These are phyloP conservation scores for Kalaharituber pfeilii DNA, from an alignment of 2,329 filamentous ascomycete species.

Conservation along the genomic window DNA sequence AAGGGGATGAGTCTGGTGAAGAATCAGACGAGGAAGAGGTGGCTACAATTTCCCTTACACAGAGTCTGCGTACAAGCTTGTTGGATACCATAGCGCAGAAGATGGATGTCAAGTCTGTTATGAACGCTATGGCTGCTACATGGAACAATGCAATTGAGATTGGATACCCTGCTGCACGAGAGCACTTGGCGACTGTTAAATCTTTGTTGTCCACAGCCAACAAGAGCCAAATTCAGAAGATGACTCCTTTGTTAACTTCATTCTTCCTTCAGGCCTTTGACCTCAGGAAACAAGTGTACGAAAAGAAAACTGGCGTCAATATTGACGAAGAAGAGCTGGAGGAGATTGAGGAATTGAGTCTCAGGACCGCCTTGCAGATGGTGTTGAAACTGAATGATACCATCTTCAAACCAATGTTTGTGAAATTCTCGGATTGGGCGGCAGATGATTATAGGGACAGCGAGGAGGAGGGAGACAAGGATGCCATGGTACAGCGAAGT, in stretches of 20 bases:
- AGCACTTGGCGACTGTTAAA: slow-evolving; percentile 56
- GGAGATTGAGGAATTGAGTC: slow-evolving; percentile 46
- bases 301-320: slow-evolving; percentile 32
- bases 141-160: slow-evolving; percentile 15
- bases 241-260: slow-evolving; percentile 49
- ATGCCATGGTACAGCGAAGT: slow-evolving; percentile 32
- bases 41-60: slow-evolving; percentile 7
- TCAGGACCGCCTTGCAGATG: slow-evolving; percentile 66
- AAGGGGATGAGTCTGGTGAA: slow-evolving; percentile 6
- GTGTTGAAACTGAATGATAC: slow-evolving; percentile 93
- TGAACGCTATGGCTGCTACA: slow-evolving; percentile 14
- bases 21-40: slow-evolving; percentile 11
- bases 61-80: slow-evolving; percentile 8
- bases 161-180: slow-evolving; percentile 28
- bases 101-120: slow-evolving; percentile 42
- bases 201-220: slow-evolving; percentile 54
- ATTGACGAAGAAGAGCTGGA: slow-evolving; percentile 34
- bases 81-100: slow-evolving; percentile 44
- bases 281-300: slow-evolving; percentile 41
- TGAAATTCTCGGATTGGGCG: slow-evolving; percentile 69
- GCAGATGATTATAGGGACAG: background rate
- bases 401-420: slow-evolving; percentile 81
- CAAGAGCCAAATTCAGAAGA: slow-evolving; percentile 63
- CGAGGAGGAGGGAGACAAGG: slow-evolving; percentile 24
- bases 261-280: slow-evolving; percentile 46